phyloP scores from a whole-genome alignment of 2,329 filamentous ascomycete species.

The Cladorrhinum sp. region DNA sequence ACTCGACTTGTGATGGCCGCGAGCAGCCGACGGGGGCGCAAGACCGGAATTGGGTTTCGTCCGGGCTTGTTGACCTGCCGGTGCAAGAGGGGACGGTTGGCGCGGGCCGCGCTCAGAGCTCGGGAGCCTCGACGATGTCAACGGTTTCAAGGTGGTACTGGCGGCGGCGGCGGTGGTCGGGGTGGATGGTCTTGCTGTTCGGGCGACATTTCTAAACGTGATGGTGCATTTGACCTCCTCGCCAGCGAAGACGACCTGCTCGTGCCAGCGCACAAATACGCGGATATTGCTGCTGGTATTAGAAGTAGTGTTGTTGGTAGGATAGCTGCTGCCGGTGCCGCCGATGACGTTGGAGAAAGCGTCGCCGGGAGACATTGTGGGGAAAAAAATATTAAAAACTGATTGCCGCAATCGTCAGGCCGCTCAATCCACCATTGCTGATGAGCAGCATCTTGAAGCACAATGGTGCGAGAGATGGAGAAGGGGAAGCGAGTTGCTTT shows the following conservation, averaged over 20 bases:
- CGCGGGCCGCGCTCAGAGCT: constrained; percentile 38
- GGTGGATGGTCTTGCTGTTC: constrained; percentile 29
- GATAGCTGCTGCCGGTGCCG: not conserved
- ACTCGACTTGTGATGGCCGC: constrained; percentile 67
- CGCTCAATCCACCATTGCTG: constrained; percentile 24
- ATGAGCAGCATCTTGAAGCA: constrained; percentile 23
- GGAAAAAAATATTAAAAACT: constrained; percentile 2
- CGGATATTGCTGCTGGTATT: constrained; percentile 69
- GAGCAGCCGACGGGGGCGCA: constrained; percentile 43
- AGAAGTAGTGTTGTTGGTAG: not conserved
- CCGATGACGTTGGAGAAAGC: constrained; percentile 14
- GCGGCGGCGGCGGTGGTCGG: constrained; percentile 19
- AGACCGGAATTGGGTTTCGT: constrained; percentile 40
- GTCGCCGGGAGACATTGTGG: constrained; percentile 17
- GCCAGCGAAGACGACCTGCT: constrained; percentile 91
- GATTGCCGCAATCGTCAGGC: constrained; percentile 18
- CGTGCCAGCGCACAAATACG: constrained; percentile 92
- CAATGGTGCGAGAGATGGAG: constrained; percentile 4
- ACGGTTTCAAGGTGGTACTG: constrained; percentile 16
- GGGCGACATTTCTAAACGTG: constrained; percentile 84
- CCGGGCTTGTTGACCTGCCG: constrained; percentile 30
- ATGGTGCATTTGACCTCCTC: constrained; percentile 95
- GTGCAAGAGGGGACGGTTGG: constrained; percentile 43
- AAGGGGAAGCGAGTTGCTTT: not conserved
- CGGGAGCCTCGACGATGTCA: constrained; percentile 31